Base-by-base conservation (phyloP, 2,329 filamentous ascomycete genomes). In the Leptosphaerulina australis region DNA sequence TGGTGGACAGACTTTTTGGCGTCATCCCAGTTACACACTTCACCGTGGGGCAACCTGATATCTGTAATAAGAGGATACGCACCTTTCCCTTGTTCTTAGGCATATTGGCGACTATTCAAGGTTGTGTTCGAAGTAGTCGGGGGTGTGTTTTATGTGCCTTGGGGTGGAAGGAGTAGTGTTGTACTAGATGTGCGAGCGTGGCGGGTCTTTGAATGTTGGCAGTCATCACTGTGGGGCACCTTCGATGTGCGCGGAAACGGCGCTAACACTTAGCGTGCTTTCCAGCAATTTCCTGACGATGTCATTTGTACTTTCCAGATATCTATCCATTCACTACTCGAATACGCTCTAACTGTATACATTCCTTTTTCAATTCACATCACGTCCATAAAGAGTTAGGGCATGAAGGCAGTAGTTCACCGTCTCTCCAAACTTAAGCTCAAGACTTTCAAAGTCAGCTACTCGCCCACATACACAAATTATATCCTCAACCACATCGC, bases 21-120 rank as follows among this genome's bases (percentile, higher is more conserved):
- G 39, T 36, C 52, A 49, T 60, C 9, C 24, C 50, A 36, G 30
- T 30, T 44, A 43, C 25, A 30, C 35, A 40, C 35, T 39, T 22
- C 24, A 30, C 55, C 52, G 62, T 50, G 63, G 64, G 61, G 64
- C 52, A 56, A 38, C 56, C 51, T 25, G 26, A 12, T 14, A 25
- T 22, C 24, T 17, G 11, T 14, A 33, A 48, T 5, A 22, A 45
- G n/a, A 36, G 20, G 18, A 12, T 53, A 64, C 67, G 74, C 82
- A 96, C 91, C 81, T 96, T 97, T 92, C 92, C 92, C 87, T 97
- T 97, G 78, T 97, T 97, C 90, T 97, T 97, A 72, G 92, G 92
- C 92, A 97, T 97, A 57, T 78, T 86, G 77, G 66, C 60, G 44
- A 49, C 38, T 53, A 30, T 56, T 48, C 37, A 50, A 28, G 55